Conservation (phyloP, 2,329 filamentous ascomycete species). For the Cryphonectria naterciae region DNA sequence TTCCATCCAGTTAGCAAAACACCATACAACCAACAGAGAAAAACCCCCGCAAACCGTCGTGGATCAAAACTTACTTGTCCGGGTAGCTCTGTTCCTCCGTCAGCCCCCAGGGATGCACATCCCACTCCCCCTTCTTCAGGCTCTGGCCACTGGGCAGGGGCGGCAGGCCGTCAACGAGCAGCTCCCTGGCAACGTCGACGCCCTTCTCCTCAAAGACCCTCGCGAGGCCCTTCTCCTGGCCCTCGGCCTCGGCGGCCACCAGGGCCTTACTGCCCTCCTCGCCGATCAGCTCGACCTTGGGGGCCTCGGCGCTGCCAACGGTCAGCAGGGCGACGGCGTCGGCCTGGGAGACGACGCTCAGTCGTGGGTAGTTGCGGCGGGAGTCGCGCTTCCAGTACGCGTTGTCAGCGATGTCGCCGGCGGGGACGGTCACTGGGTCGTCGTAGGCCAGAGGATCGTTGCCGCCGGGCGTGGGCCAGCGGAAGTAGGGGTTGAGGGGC, state of each 20-base stretch:
- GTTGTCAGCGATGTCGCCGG: constrained; percentile 87
- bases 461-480: constrained; percentile 79
- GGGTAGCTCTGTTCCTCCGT: constrained; percentile 72
- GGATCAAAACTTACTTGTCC: constrained; percentile 59
- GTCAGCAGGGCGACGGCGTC: constrained; percentile 84
- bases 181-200: constrained; percentile 52
- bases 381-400: constrained; percentile 95
- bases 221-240: constrained; percentile 71
- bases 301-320: constrained; percentile 79
- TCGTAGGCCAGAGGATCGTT: constrained; percentile 73
- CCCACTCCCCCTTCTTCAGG: constrained; percentile 56
- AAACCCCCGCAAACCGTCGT: background rate
- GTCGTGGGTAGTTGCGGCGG: constrained; percentile 79
- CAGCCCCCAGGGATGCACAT: constrained; percentile 71
- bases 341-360: constrained; percentile 79
- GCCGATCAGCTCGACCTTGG: constrained; percentile 80
- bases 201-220: constrained; percentile 71
- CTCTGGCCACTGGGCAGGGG: constrained; percentile 79
- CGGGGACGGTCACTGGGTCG: constrained; percentile 83
- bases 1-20: constrained; percentile 39
- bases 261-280: constrained; percentile 66
- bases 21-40: constrained; percentile 7
- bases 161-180: constrained; percentile 80
- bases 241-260: constrained; percentile 75
- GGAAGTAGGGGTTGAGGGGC: constrained; percentile 90